These are phyloP conservation scores for Neurospora pannonica DNA, from an alignment of 495 filamentous ascomycete species.

Conservation along the genomic window DNA sequence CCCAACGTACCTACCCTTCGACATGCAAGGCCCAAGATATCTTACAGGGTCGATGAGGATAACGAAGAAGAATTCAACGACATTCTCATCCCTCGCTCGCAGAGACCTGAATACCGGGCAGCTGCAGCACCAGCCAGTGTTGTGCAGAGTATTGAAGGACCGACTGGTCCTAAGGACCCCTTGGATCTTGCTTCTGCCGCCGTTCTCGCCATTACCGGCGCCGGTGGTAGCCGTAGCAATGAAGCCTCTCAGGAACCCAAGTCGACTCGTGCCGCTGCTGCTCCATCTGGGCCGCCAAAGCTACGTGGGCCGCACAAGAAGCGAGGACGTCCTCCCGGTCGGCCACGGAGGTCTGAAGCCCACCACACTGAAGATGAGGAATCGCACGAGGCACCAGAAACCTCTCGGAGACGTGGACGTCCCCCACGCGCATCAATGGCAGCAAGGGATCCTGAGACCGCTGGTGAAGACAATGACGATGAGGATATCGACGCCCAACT, in stretches of 20 bases:
- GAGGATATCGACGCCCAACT: conserved; percentile 17
- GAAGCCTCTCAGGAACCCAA: background rate
- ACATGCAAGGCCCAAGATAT: conserved; percentile 34
- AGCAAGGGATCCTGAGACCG: background rate
- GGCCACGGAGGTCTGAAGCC: conserved; percentile 15
- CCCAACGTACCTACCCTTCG: conserved; percentile 30
- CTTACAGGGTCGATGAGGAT: conserved; percentile 31
- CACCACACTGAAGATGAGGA: background rate
- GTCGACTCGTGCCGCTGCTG: background rate
- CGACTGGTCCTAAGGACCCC: conserved; percentile 15
- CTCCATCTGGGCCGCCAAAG: background rate
- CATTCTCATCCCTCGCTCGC: conserved; percentile 17
- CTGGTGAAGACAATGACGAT: background rate
- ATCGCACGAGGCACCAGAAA: background rate
- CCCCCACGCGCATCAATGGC: conserved; percentile 10
- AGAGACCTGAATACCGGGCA: conserved; percentile 7
- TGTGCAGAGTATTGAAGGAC: background rate
- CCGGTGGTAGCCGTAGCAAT: background rate
- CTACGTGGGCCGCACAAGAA: conserved; percentile 7
- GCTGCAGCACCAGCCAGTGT: conserved; percentile 9
- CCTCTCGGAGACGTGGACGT: conserved; percentile 8
- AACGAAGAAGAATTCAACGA: conserved; percentile 31
- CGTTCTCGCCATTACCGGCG: conserved; percentile 10
- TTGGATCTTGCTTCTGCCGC: conserved; percentile 31
- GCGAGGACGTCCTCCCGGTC: conserved; percentile 14